Base-by-base conservation (phyloP, 495 filamentous ascomycete genomes). In the Viridothelium virens region DNA sequence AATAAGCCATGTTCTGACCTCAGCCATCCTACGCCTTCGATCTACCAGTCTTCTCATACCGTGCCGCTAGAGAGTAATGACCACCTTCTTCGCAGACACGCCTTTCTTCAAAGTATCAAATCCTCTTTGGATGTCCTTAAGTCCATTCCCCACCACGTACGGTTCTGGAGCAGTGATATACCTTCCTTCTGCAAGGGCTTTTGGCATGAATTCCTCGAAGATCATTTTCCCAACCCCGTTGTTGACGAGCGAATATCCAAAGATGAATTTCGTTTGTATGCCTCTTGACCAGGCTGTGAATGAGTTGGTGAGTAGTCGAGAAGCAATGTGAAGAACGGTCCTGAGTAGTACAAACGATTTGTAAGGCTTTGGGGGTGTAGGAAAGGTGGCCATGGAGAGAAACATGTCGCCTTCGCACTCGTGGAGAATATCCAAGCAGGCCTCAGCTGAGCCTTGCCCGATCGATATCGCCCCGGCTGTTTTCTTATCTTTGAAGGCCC, bases 71-170 rank as follows among this genome's bases (percentile, higher is more conserved):
- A 75, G 50, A 44, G 70, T 66, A 36, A 77, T 63, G 11, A 77
- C 75, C 36, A 75, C 63, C 71, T 77, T 77, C 62, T 64, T 66
- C 11, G 68, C 75, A 62, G 67, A 71, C n/a, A 76, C 70, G 25
- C 75, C 75, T 16, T 66, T 72, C 66, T 72, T 66, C 38, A 68
- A 66, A 61, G n/a, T n/a, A 61, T 76, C 70, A 18, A 74, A 31
- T 31, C 66, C 75, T 59, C 65, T 66, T 69, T 77, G 74, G n/a
- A 77, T 65, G 34, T 65, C 67, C 64, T 72, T 67, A 64, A 77
- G 63, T 0, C 74, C 75, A 33, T 67, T 69, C 2, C 68, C 70
- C 25, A 75, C 59, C 2, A 75, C 70, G 38, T 62, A 66, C 37
- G 78, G 74, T 44, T 65, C 62, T 25, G 79, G 78, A 25, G 37